phyloP scores from a whole-genome alignment of 164 flowering plant genomes.

The Vitis riparia region DNA sequence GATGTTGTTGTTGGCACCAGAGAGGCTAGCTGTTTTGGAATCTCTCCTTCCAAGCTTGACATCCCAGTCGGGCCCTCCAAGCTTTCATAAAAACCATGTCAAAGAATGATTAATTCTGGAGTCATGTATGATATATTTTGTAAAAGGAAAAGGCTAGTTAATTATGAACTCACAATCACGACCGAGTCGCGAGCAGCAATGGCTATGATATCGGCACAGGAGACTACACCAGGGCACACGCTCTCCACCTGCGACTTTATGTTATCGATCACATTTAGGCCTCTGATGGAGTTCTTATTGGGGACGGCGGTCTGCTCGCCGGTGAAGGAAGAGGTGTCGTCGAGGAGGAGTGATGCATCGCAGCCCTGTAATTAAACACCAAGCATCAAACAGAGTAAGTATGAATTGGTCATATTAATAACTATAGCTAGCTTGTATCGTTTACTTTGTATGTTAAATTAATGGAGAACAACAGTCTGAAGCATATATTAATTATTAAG shows the following conservation, averaged over 20 bases:
- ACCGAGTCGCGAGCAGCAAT: conserved; percentile 53
- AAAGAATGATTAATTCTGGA: too few species aligned
- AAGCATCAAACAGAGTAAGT: not conserved
- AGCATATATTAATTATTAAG: too few species aligned
- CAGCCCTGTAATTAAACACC: conserved; percentile 43
- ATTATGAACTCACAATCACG: conserved; percentile 23
- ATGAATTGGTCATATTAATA: too few species aligned
- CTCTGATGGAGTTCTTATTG: conserved; percentile 36
- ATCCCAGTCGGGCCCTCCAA: conserved; percentile 47
- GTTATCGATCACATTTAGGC: conserved; percentile 39
- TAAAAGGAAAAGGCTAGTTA: too few species aligned
- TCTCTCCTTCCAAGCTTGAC: conserved; percentile 55
- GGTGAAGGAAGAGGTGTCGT: conserved; percentile 36
- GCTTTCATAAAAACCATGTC: conserved; percentile 16
- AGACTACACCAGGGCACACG: conserved; percentile 44
- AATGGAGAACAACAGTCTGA: too few species aligned
- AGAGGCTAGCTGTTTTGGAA: conserved; percentile 40
- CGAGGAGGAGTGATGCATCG: conserved; percentile 56
- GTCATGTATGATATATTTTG: too few species aligned
- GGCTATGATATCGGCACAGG: conserved; percentile 55
- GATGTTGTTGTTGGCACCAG: conserved; percentile 42
- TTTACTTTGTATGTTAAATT: too few species aligned
- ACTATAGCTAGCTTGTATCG: too few species aligned
- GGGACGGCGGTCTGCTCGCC: conserved; percentile 53
- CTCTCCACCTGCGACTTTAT: conserved; percentile 33